Conservation (phyloP, 768 basidiomycete genomes). For the Leccinum broughii region DNA sequence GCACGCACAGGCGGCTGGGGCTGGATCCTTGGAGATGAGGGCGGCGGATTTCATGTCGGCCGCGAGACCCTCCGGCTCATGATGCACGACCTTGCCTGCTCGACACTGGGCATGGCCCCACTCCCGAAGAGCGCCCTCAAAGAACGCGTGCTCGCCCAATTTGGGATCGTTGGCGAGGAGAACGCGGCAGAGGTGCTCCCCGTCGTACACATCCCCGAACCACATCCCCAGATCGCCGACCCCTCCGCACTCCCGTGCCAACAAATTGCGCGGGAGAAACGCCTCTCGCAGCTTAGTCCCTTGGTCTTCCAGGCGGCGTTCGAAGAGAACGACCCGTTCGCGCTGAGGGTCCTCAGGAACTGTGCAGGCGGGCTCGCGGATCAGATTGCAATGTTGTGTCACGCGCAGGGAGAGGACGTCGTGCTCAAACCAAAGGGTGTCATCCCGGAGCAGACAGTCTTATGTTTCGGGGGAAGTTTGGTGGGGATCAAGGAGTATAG, state of each 20-base stretch:
- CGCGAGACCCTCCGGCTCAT: conserved; percentile 73
- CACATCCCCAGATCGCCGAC: conserved; percentile 25
- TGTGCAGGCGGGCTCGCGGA: conserved; percentile 57
- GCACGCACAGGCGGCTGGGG: conserved; percentile 81
- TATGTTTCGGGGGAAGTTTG: conserved; percentile 82
- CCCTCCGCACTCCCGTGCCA: conserved; percentile 22
- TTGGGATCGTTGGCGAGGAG: conserved; percentile 50
- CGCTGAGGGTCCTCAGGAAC: conserved; percentile 53
- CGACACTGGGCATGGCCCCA: conserved; percentile 37
- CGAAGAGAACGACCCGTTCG: conserved; percentile 63
- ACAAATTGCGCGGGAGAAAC: conserved; percentile 59
- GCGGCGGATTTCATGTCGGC: conserved; percentile 79
- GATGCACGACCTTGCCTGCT: conserved; percentile 52
- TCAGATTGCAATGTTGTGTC: conserved; percentile 52
- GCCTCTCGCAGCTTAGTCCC: conserved; percentile 71
- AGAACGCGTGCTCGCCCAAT: conserved; percentile 50
- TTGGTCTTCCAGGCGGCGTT: conserved; percentile 80
- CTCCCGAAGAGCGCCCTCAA: conserved; percentile 38
- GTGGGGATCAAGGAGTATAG: conserved; percentile 64
- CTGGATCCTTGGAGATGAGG: conserved; percentile 84
- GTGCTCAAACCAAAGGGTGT: conserved; percentile 39
- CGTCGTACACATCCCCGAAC: conserved; percentile 65
- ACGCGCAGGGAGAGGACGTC: conserved; percentile 39
- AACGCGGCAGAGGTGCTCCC: conserved; percentile 60
- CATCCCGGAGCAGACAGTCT: conserved; percentile 53